Evolutionary conservation across 768 basidiomycete species (phyloP).

Genomic region (Termitomyces titanicus): DNA sequence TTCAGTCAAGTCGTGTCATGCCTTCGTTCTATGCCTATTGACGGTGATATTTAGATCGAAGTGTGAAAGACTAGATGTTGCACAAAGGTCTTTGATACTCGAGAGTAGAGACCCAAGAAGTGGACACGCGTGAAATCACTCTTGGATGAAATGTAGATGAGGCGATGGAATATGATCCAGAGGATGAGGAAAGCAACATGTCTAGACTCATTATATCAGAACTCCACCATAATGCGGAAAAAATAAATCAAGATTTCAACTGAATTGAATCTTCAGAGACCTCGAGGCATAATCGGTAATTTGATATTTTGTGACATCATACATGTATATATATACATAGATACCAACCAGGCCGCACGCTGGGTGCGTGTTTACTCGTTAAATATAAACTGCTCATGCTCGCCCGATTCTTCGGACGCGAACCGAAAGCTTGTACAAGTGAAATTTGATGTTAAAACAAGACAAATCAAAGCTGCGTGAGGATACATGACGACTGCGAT

Average conservation of each 20-base stretch:
- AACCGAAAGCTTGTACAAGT: conserved; percentile 5
- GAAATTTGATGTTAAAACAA: conserved; percentile 7
- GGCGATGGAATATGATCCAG: too few relatives aligned
- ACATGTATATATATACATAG: too few relatives aligned
- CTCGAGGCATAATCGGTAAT: too few relatives aligned
- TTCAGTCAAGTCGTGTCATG: background rate
- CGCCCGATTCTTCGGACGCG: background rate
- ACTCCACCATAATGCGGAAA: background rate
- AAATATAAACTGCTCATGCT: background rate
- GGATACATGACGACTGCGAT: conserved; percentile 7
- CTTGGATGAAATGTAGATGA: too few relatives aligned
- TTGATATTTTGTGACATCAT: too few relatives aligned
- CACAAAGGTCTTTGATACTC: too few relatives aligned
- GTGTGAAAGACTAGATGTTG: background rate
- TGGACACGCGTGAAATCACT: background rate
- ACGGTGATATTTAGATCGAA: background rate
- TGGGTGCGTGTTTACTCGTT: background rate
- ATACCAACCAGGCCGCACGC: background rate
- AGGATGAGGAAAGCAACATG: background rate
- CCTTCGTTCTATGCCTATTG: background rate
- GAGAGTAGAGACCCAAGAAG: too few relatives aligned
- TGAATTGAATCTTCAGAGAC: background rate
- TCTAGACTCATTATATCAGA: background rate
- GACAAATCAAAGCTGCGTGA: conserved; percentile 13
- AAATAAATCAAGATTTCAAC: background rate